Percentiles rank a stretch among this genome's conserved stretches.
phyloP scores from a whole-genome alignment of 257 asterid species.

The Petunia secreta region DNA sequence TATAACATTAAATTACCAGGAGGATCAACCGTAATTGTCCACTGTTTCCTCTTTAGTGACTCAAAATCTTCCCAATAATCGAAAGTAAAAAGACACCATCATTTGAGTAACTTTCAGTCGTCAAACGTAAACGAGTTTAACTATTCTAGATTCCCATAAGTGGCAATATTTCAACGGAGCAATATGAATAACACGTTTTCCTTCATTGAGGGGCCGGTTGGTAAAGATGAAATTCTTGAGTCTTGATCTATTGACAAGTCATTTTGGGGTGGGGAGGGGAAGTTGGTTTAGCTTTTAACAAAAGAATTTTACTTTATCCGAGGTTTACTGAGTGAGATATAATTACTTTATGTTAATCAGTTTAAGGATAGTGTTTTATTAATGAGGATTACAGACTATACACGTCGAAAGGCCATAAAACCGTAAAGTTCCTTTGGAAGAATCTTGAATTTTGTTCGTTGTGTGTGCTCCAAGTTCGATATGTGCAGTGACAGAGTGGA shows the following conservation, averaged over 20 bases:
- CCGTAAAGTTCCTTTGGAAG: constrained; percentile 22
- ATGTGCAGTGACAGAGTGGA: constrained; percentile 32
- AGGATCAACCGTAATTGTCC: neutral
- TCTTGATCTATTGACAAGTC: neutral
- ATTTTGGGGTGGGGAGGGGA: neutral
- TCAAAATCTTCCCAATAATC: neutral
- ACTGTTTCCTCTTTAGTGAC: neutral
- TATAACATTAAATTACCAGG: no score
- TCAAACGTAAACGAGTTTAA: no score
- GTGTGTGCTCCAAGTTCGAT: constrained; percentile 37
- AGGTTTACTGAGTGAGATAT: neutral
- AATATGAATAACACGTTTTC: neutral
- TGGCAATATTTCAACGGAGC: neutral
- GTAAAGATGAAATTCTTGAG: neutral
- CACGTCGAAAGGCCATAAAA: neutral
- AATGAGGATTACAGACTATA: neutral
- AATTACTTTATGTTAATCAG: constrained; percentile 25
- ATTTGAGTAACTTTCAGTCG: no score
- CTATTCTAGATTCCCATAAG: no score
- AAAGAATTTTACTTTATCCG: neutral
- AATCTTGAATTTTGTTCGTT: constrained; percentile 27
- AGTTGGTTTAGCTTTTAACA: constrained; percentile 13
- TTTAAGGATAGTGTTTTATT: constrained; percentile 16
- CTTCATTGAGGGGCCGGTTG: neutral
- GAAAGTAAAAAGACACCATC: neutral